Conservation (phyloP, 2,329 filamentous ascomycete species). For the Didymella arachidicola region DNA sequence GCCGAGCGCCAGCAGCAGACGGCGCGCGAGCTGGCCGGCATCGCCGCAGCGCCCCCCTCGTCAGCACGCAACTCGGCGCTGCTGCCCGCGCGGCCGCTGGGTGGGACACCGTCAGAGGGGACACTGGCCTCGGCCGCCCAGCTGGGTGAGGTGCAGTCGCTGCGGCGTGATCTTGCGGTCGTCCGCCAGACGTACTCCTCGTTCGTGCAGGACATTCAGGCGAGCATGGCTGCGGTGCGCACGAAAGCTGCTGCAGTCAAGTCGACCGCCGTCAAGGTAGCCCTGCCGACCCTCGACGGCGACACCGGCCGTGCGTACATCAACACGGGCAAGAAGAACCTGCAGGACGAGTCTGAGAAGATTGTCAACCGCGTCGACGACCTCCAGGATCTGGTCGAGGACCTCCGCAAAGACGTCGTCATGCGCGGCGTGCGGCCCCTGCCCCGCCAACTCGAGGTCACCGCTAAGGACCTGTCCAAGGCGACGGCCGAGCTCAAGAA, state of each 20-base stretch:
- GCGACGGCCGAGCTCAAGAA: slow-evolving; percentile 89
- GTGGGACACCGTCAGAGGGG: slow-evolving; percentile 30
- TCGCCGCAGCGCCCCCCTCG: slow-evolving; percentile 59
- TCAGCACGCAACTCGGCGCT: slow-evolving; percentile 48
- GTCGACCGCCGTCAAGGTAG: slow-evolving; percentile 72
- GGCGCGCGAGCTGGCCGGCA: slow-evolving; percentile 81
- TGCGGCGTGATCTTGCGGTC: slow-evolving; percentile 88
- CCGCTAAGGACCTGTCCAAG: slow-evolving; percentile 84
- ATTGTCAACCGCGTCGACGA: slow-evolving; percentile 94
- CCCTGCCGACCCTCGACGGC: slow-evolving; percentile 74
- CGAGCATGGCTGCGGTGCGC: slow-evolving; percentile 84
- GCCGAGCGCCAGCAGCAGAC: slow-evolving; percentile 91
- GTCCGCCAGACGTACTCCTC: slow-evolving; percentile 91
- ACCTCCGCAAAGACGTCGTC: slow-evolving; percentile 96
- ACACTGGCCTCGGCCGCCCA: slow-evolving; percentile 63
- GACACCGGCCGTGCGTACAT: slow-evolving; percentile 87
- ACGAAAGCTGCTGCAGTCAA: slow-evolving; percentile 85
- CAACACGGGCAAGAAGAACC: slow-evolving; percentile 82
- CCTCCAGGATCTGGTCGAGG: slow-evolving; percentile 95
- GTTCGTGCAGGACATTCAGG: slow-evolving; percentile 87
- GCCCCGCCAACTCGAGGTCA: slow-evolving; percentile 85
- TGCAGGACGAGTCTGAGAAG: slow-evolving; percentile 86
- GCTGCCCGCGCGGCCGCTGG: slow-evolving; percentile 40
- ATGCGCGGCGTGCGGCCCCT: slow-evolving; percentile 88
- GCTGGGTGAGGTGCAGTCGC: slow-evolving; percentile 77